Evolutionary conservation across 2,329 filamentous ascomycete species (phyloP), one percentile per base, ranked within the genome.

Genomic region (Calonectria naviculata): DNA sequence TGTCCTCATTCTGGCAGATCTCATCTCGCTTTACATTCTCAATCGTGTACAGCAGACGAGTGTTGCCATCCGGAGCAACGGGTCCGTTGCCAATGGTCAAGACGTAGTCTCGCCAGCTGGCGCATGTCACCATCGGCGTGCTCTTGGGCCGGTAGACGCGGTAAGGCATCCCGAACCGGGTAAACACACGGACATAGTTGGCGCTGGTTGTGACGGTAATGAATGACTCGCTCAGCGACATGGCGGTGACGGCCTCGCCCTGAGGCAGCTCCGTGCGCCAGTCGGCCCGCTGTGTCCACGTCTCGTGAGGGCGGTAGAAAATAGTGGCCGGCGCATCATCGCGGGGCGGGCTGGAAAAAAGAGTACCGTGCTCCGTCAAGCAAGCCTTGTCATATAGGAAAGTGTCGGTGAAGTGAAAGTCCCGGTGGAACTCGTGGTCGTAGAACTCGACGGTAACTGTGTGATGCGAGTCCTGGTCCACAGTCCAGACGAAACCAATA

Each of bases 391-490:
- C 97, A 83, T 98, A 98, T 5, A 95, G 88, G 80, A 95, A 98
- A 1, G 95, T 96, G 81, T 99, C 97, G 15, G 95, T 98, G 81
- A 99, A 98, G 85, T 98, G 97, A 78, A 98, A 98, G 81, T 98
- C 95, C 58, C 96, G 90, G 81, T 98, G 93, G 70, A 93, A 92
- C 76, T 97, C 95, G 70, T 95, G 93, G 82, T 99, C 97, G 81
- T 98, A 98, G 81, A 99, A 99, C 79, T 98, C 97, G 2, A 98
- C 95, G 0, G 95, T 98, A 13, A 99, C 93, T 2, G 97, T 99
- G 81, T 98, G 91, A 77, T 96, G 93, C 0, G 93, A 94, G 79
- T 98, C 95, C 83, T 99, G 97, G 76, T 98, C 94, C 21, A 99
- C 94, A 0, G 96, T 98, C 95, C 97, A 99, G 10, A 98, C 94